These are phyloP conservation scores for Phaeoacremonium minimum DNA, from an alignment of 2,329 filamentous ascomycete genomes.

Conservation along the genomic window DNA sequence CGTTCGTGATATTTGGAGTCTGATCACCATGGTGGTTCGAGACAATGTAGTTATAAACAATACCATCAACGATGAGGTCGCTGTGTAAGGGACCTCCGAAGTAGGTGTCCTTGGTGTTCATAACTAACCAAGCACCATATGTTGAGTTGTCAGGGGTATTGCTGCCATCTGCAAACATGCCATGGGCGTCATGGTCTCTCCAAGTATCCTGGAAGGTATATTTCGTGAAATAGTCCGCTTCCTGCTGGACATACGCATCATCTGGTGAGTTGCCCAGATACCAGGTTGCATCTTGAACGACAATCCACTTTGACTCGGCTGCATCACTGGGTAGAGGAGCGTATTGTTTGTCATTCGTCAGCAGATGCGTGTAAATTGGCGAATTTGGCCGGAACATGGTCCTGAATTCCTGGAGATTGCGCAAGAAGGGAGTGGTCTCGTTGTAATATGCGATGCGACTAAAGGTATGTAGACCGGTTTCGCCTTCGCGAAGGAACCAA, in stretches of 20 bases:
- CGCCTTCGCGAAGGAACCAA: constrained; percentile 58
- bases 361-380: constrained; percentile 56
- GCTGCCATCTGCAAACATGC: constrained; percentile 32
- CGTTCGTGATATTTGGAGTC: constrained; percentile 60
- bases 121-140: constrained; percentile 58
- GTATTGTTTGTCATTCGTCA: constrained; percentile 49
- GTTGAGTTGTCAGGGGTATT: constrained; percentile 44
- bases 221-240: constrained; percentile 61
- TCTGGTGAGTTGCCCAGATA: constrained; percentile 49
- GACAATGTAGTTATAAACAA: constrained; percentile 60
- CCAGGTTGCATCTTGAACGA: constrained; percentile 62
- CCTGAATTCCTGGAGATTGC: constrained; percentile 58
- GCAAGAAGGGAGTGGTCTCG: constrained; percentile 46
- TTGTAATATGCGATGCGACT: constrained; percentile 55
- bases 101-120: constrained; percentile 60
- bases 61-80: constrained; percentile 59
- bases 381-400: constrained; percentile 58
- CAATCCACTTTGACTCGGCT: constrained; percentile 33
- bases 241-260: constrained; percentile 50
- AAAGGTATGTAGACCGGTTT: constrained; percentile 60
- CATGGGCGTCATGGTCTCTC: constrained; percentile 54
- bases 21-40: constrained; percentile 60
- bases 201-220: constrained; percentile 58
- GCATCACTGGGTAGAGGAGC: constrained; percentile 44
- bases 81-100: constrained; percentile 58